Percentiles rank a stretch among this genome's conserved stretches.
Conservation (phyloP, 2,329 filamentous ascomycete genomes). For the Huntiella savannae region DNA sequence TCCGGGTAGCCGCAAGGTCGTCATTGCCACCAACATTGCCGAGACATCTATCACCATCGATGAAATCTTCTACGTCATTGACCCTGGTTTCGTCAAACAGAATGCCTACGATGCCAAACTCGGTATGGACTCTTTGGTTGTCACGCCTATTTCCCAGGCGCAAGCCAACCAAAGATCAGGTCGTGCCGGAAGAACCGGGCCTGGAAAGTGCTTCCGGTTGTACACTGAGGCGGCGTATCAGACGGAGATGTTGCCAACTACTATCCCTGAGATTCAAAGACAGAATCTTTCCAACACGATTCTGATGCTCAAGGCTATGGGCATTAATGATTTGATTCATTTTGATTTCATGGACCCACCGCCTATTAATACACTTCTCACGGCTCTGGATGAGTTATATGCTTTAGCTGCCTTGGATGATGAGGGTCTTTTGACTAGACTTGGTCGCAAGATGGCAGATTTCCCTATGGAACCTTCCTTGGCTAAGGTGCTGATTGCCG, state of each 20-base stretch:
- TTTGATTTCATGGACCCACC: constrained; percentile 99
- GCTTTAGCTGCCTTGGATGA: constrained; percentile 82
- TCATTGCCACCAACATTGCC: constrained; percentile 96
- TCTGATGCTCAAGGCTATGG: constrained; percentile 96
- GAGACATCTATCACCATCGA: constrained; percentile 97
- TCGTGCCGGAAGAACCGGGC: constrained; percentile 80
- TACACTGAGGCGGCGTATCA: constrained; percentile 94
- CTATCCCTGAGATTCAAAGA: constrained; percentile 88
- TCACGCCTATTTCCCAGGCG: constrained; percentile 91
- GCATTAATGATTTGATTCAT: constrained; percentile 89
- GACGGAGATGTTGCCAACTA: constrained; percentile 90
- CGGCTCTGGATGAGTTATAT: constrained; percentile 86
- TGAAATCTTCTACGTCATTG: constrained; percentile 91
- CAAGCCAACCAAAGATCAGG: constrained; percentile 90
- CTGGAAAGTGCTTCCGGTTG: constrained; percentile 85
- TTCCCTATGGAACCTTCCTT: constrained; percentile 94
- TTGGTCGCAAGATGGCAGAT: constrained; percentile 93
- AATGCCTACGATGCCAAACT: constrained; percentile 93
- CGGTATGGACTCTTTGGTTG: constrained; percentile 90
- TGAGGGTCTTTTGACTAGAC: constrained; percentile 76
- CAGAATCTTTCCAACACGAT: constrained; percentile 88
- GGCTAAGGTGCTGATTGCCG: constrained; percentile 75
- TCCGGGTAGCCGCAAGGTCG: constrained; percentile 70
- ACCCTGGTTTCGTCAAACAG: constrained; percentile 95
- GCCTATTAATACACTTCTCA: constrained; percentile 93